Conservation (phyloP, 2,329 filamentous ascomycete species). For the Fusarium sp. region DNA sequence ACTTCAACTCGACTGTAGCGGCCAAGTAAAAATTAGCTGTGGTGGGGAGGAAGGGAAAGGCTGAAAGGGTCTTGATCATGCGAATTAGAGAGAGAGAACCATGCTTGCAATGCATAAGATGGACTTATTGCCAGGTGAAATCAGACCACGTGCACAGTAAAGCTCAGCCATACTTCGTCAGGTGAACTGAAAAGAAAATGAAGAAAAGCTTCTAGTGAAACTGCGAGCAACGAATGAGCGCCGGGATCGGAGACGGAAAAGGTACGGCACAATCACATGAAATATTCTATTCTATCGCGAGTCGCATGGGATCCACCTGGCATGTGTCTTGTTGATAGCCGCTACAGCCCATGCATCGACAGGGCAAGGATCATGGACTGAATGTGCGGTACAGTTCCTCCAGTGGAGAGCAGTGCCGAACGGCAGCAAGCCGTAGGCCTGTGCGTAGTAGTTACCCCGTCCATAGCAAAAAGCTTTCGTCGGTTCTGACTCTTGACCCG, state of each 20-base stretch:
- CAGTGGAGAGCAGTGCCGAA: neutral
- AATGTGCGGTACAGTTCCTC: constrained; percentile 16
- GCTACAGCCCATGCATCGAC: constrained; percentile 28
- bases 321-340: constrained; percentile 27
- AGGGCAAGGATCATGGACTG: constrained; percentile 28
- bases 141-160: neutral
- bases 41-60: neutral
- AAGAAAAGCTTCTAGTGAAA: constrained; percentile 19
- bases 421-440: neutral
- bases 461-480: neutral
- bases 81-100: neutral
- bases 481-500: constrained; percentile 7
- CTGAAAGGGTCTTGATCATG: neutral
- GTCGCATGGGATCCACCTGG: constrained; percentile 31
- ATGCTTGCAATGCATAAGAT: neutral
- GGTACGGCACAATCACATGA: constrained; percentile 30
- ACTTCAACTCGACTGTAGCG: neutral
- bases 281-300: constrained; percentile 18
- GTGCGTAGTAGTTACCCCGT: too few species aligned
- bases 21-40: neutral
- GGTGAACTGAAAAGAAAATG: constrained; percentile 25
- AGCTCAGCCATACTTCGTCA: constrained; percentile 18
- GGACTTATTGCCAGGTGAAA: neutral
- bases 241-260: constrained; percentile 30
- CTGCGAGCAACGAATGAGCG: constrained; percentile 17